Evolutionary conservation across 352 stramenopile genomes (phyloP).

Genomic region (Globisporangium okanoganense): DNA sequence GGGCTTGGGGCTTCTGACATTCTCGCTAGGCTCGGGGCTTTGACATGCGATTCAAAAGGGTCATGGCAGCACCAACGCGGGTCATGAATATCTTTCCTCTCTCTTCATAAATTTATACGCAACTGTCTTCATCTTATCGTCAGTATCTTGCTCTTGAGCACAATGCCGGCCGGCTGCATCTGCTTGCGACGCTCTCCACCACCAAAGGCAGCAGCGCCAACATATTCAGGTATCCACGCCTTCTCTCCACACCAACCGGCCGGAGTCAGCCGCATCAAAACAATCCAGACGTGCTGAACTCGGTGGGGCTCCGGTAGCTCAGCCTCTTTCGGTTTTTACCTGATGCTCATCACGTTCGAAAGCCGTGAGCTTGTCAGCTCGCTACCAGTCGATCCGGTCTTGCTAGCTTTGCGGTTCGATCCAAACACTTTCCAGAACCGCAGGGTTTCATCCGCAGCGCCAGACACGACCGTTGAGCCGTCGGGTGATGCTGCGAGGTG

Average conservation of each 20-base stretch:
- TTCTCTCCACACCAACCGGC: not conserved
- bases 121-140: constrained; percentile 6
- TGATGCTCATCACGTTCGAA: constrained; percentile 81
- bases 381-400: constrained; percentile 42
- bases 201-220: not conserved
- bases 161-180: not conserved
- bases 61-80: not conserved
- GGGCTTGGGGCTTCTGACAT: not conserved
- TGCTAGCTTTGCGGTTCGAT: constrained; percentile 70
- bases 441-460: constrained; percentile 97
- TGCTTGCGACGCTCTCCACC: not conserved
- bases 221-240: not conserved
- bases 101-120: constrained; percentile 10
- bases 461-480: constrained; percentile 95
- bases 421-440: constrained; percentile 99
- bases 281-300: not conserved
- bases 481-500: constrained; percentile 97
- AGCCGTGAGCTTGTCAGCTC: constrained; percentile 65
- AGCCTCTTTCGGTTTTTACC: constrained; percentile 29
- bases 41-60: not conserved
- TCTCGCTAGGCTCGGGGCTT: not conserved
- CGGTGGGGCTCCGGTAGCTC: not conserved
- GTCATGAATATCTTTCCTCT: constrained; percentile 3
- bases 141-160: not conserved
- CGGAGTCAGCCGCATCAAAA: not conserved